Percentiles rank a stretch among this genome's conserved stretches.
Evolutionary conservation across 176 grass and related monocot genomes (phyloP).

Genomic region (Microstegium vimineum): DNA sequence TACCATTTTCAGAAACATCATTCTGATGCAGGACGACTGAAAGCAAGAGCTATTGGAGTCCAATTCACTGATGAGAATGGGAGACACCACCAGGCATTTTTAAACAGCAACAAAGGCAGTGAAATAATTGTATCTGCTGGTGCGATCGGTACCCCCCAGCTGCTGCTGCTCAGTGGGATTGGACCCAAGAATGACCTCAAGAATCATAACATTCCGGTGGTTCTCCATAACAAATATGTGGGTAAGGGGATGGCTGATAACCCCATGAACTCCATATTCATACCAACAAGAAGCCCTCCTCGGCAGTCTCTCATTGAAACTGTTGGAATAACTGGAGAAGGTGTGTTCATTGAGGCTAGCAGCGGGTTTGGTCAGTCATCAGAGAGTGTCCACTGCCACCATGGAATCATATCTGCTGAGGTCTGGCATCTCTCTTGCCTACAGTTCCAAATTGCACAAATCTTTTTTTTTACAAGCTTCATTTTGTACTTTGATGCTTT

Average conservation of each 20-base stretch:
- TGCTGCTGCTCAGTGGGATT: conserved; percentile 76
- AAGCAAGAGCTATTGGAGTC: conserved; percentile 58
- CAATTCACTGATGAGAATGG: conserved; percentile 75
- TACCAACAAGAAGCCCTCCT: conserved; percentile 74
- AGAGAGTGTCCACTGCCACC: conserved; percentile 73
- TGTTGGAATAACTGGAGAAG: conserved; percentile 66
- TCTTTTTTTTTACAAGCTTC: neutral
- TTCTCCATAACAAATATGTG: conserved; percentile 62
- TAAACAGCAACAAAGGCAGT: conserved; percentile 32
- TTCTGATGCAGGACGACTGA: conserved; percentile 28
- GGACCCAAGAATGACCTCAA: conserved; percentile 68
- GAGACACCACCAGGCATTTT: conserved; percentile 42
- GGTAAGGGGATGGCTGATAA: conserved; percentile 84
- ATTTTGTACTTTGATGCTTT: conserved; percentile 4
- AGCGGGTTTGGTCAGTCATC: conserved; percentile 83
- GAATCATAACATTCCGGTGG: conserved; percentile 57
- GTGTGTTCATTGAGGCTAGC: conserved; percentile 84
- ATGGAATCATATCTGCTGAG: conserved; percentile 91
- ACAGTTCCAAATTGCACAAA: conserved; percentile 1
- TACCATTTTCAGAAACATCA: conserved; percentile 23
- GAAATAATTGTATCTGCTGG: conserved; percentile 69
- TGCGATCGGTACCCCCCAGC: conserved; percentile 67
- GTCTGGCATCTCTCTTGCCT: conserved; percentile 31
- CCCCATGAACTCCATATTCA: conserved; percentile 87
- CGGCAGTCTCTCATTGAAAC: conserved; percentile 81